Conservation (phyloP, 2,329 filamentous ascomycete species). For the Ophiosphaerella herpotricha region DNA sequence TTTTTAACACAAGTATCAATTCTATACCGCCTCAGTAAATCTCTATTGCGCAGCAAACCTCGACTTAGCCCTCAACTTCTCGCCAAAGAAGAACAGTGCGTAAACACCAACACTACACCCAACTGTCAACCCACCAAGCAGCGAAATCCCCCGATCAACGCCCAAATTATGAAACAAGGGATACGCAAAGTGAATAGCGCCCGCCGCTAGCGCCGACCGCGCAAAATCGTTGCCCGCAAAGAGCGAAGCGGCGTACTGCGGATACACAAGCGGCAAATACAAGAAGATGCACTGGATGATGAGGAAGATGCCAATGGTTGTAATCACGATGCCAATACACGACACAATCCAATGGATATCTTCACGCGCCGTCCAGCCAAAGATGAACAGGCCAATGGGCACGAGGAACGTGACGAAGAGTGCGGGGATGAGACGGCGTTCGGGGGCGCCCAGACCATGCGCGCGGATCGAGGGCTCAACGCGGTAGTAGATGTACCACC, state of each 20-base stretch:
- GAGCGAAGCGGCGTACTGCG: conserved; percentile 52
- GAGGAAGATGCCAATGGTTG: conserved; percentile 52
- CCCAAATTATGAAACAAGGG: conserved; percentile 65
- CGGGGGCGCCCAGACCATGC: conserved; percentile 72
- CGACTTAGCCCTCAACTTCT: conserved; percentile 35
- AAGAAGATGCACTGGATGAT: conserved; percentile 59
- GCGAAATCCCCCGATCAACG: conserved; percentile 60
- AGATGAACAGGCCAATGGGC: conserved; percentile 67
- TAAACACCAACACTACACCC: conserved; percentile 61
- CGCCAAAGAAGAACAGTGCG: conserved; percentile 57
- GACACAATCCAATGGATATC: conserved; percentile 62
- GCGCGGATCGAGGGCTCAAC: conserved; percentile 62
- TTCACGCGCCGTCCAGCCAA: conserved; percentile 69
- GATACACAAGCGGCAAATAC: conserved; percentile 69
- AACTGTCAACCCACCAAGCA: conserved; percentile 53
- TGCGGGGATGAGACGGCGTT: conserved; percentile 76
- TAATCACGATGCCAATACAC: conserved; percentile 57
- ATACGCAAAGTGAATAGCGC: conserved; percentile 63
- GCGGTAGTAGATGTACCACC: conserved; percentile 76
- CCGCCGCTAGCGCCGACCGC: conserved; percentile 61
- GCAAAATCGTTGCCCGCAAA: conserved; percentile 69
- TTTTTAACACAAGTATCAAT: too few species aligned
- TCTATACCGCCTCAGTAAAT: neutral
- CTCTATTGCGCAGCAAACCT: conserved; percentile 38
- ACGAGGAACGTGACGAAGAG: conserved; percentile 59